These are phyloP conservation scores for Meripilus lineatus DNA, from an alignment of 1,284 basidiomycete species.

Conservation along the genomic window DNA sequence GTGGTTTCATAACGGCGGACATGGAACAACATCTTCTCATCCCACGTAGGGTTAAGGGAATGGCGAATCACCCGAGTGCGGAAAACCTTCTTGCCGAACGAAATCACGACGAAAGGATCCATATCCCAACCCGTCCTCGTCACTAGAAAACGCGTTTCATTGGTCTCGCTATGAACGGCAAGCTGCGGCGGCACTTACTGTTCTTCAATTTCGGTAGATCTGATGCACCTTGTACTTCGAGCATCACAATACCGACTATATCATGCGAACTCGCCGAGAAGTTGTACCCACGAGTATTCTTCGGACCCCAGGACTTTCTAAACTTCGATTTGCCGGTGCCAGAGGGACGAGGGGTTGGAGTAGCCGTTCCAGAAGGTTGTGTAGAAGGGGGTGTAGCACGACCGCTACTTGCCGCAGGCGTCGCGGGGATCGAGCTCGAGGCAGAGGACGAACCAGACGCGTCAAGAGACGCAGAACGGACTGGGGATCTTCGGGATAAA, in stretches of 20 bases:
- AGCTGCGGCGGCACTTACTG: background rate
- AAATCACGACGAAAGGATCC: constrained; percentile 96
- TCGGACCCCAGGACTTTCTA: constrained; percentile 26
- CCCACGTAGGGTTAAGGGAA: constrained; percentile 88
- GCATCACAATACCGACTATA: constrained; percentile 91
- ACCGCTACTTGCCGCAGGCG: constrained; percentile 6
- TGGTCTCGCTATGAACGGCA: background rate
- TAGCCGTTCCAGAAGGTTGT: constrained; percentile 12
- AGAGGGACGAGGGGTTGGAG: constrained; percentile 11
- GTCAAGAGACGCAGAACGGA: constrained; percentile 30
- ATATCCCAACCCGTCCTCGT: constrained; percentile 89
- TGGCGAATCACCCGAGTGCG: constrained; percentile 88
- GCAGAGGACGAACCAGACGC: constrained; percentile 14
- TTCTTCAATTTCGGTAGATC: constrained; percentile 88
- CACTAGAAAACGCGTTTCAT: constrained; percentile 41
- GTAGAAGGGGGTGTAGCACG: constrained; percentile 5
- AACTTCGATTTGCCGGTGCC: constrained; percentile 20
- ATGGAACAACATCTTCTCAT: constrained; percentile 95
- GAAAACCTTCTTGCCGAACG: constrained; percentile 97
- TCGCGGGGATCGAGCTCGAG: constrained; percentile 11
- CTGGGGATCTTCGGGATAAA: constrained; percentile 30
- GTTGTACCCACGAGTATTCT: constrained; percentile 49
- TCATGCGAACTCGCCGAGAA: constrained; percentile 65
- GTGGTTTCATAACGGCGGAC: constrained; percentile 82
- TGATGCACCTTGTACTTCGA: constrained; percentile 63